Evolutionary conservation across 257 asterid genomes (phyloP), one percentile per base, ranked within the genome.

Genomic region (Fraxinus cuspidata): DNA sequence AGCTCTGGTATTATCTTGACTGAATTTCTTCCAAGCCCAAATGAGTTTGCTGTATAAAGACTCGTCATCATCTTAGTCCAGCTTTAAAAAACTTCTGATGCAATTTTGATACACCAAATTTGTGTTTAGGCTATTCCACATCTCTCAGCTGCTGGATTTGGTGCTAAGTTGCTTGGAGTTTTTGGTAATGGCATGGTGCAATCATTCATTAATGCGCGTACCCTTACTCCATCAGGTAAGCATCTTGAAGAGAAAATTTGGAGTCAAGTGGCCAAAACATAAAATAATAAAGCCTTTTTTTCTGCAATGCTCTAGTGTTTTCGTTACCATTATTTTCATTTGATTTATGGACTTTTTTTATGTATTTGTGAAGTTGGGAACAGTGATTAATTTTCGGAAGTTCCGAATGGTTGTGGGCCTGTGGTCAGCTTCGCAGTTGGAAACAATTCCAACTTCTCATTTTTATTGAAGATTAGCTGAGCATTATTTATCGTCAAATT

Each of bases 121-220:
- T 81, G 80, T 81, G 78, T 82, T 79, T 81, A 92, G 99, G 96
- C 99, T 69, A 91, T 95, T 80, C 97, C 94, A 67, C 77, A 89
- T 87, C 98, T 95, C 84, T 95, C 98, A 68, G 98, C 90, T 37
- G 97, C 98, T 78, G 99, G 99, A 80, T 95, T 95, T 85, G 99
- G 99, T 80, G 99, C 99, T 77, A 91, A 90, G 93, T 84, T 95
- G 90, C 94, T 95, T 75, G 99, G 97, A 44, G 92, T 95, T 74
- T 95, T 95, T 81, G 96, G 96, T 68, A 95, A 95, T 84, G 99
- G 99, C 77, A 95, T 95, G 99, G 98, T 95, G 86, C 99, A 95
- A 78, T 95, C 99, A 23, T 95, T 95, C 78, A 91, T 95, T 77
- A 77, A 90, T 81, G 99, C 98, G 40, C 94, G 96, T 23, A 92